A percentile compares a stretch with the other conserved stretches of the same genome.
Evolutionary conservation across 257 asterid species (phyloP).

Genomic region (Nicotiana obtusifolia): DNA sequence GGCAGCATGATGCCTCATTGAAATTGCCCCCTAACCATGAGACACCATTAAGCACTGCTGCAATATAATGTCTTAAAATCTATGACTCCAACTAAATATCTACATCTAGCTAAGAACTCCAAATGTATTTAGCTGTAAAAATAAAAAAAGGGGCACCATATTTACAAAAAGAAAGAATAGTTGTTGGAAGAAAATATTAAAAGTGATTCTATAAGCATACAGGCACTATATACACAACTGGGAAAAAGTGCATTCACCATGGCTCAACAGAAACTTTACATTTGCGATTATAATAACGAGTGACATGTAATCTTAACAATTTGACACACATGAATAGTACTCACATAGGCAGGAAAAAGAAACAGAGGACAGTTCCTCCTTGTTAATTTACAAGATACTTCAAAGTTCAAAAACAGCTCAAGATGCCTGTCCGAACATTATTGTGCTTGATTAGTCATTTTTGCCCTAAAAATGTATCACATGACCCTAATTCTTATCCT

Average conservation of each 20-base stretch:
- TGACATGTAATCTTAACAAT: background rate
- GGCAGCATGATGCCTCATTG: constrained; percentile 33
- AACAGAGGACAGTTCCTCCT: background rate
- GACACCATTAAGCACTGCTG: constrained; percentile 28
- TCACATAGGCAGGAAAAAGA: background rate
- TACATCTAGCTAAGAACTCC: too few species aligned
- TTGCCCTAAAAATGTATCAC: too few species aligned
- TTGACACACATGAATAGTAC: background rate
- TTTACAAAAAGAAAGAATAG: too few species aligned
- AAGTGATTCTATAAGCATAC: too few species aligned
- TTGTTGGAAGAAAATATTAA: too few species aligned
- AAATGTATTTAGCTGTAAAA: too few species aligned
- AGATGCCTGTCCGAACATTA: background rate
- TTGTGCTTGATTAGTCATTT: background rate
- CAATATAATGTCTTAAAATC: background rate
- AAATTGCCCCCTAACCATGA: constrained; percentile 33
- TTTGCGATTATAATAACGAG: too few species aligned
- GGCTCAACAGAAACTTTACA: too few species aligned
- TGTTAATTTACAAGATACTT: background rate
- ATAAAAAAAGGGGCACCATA: too few species aligned
- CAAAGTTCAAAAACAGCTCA: too few species aligned
- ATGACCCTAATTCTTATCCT: background rate
- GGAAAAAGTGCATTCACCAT: too few species aligned
- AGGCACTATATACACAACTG: too few species aligned
- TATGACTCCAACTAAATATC: background rate